A percentile compares a stretch with the other conserved stretches of the same genome.
phyloP scores from a whole-genome alignment of 805 yeast species.

The Pichia manshurica region DNA sequence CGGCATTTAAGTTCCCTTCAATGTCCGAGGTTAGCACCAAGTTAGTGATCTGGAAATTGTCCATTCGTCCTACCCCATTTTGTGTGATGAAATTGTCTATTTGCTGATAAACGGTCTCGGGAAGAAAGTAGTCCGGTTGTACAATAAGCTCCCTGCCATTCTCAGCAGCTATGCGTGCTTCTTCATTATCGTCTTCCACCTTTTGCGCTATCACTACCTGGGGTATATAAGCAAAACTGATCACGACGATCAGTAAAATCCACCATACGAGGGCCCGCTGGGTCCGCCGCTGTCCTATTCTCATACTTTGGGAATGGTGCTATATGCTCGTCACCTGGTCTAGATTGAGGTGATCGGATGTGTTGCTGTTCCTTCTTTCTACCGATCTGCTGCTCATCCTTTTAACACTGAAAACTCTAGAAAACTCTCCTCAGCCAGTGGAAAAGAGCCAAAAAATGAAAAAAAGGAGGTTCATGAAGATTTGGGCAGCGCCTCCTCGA shows the following conservation, averaged over 20 bases:
- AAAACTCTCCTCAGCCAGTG: not conserved
- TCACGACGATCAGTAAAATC: not conserved
- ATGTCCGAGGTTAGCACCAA: constrained; percentile 69
- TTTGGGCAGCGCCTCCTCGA: too few relatives aligned
- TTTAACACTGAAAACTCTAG: too few relatives aligned
- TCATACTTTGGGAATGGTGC: not conserved
- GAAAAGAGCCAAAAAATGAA: not conserved
- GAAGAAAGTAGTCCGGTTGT: not conserved
- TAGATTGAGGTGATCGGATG: too few relatives aligned
- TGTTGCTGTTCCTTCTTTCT: too few relatives aligned
- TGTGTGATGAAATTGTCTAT: not conserved
- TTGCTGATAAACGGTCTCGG: not conserved
- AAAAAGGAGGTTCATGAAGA: not conserved
- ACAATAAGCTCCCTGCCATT: constrained; percentile 6
- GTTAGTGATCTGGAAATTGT: constrained; percentile 38
- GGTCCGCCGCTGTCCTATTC: not conserved
- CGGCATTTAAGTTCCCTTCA: constrained; percentile 82
- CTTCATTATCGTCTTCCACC: not conserved
- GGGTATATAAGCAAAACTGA: not conserved
- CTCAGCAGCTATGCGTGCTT: too few relatives aligned
- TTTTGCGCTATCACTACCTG: not conserved
- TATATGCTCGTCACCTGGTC: too few relatives aligned
- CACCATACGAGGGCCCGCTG: not conserved
- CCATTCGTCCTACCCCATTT: constrained; percentile 14
- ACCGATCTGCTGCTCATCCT: too few relatives aligned